Conservation (phyloP, 169 alveolate genomes). For the Eimeria praecox region DNA sequence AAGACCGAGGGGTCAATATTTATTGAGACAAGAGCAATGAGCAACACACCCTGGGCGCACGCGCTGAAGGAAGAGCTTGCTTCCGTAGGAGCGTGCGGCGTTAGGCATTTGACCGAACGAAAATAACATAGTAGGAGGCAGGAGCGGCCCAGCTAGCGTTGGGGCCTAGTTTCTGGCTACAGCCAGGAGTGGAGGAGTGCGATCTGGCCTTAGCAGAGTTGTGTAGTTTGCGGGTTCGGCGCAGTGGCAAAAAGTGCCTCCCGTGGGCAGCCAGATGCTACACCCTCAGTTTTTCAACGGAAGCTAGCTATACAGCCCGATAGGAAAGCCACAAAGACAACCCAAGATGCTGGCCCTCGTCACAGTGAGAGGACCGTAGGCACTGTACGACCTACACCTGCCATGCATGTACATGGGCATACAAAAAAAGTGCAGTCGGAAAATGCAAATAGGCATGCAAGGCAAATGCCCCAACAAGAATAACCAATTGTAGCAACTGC, state of each 20-base stretch:
- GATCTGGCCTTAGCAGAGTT: not conserved
- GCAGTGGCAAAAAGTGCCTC: not conserved
- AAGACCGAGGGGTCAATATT: constrained; percentile 10
- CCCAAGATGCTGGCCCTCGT: not conserved
- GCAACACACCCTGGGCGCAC: not conserved
- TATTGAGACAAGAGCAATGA: not conserved
- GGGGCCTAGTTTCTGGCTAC: not conserved
- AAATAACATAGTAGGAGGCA: not conserved
- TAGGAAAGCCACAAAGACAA: not conserved
- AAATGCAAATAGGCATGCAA: too few species aligned
- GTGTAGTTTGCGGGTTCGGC: not conserved
- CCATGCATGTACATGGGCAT: not conserved
- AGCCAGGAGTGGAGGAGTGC: not conserved
- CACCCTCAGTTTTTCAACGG: not conserved
- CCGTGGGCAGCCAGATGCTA: not conserved
- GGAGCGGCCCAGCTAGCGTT: not conserved
- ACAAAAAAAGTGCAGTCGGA: not conserved
- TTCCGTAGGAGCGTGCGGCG: too few species aligned
- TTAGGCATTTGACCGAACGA: not conserved
- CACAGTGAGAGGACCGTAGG: not conserved
- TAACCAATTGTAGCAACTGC: not conserved
- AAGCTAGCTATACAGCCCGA: not conserved
- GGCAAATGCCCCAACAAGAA: not conserved
- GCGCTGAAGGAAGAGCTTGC: not conserved
- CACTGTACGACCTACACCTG: not conserved